Conservation (phyloP, 345 rosid species). For the Clarkia xantiana region DNA sequence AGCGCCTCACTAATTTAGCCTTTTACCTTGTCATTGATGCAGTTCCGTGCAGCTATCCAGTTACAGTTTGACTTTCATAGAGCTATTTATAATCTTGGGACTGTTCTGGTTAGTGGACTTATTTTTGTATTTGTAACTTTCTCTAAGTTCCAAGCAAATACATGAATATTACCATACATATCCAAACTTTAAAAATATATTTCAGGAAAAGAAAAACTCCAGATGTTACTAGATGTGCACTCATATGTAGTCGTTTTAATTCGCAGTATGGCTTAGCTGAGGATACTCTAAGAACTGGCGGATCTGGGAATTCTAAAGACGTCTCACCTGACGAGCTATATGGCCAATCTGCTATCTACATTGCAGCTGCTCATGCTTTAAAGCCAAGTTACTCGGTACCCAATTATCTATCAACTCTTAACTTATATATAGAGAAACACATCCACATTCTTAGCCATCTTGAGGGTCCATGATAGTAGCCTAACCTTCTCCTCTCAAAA, state of each 20-base stretch:
- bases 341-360: conserved; percentile 92
- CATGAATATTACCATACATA: too few relatives aligned
- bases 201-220: too few relatives aligned
- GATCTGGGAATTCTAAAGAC: conserved; percentile 44
- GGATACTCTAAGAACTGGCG: conserved; percentile 79
- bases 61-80: conserved; percentile 94
- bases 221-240: too few relatives aligned
- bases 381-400: conserved; percentile 87
- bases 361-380: conserved; percentile 96
- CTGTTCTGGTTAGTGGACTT: conserved; percentile 63
- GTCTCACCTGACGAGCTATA: conserved; percentile 82
- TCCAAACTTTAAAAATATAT: too few relatives aligned
- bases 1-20: too few relatives aligned
- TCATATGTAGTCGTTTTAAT: conserved; percentile 5
- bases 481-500: too few relatives aligned
- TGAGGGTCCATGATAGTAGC: too few relatives aligned
- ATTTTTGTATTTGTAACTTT: not conserved
- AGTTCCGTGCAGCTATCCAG: conserved; percentile 93
- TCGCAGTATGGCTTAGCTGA: conserved; percentile 92
- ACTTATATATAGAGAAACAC: not conserved
- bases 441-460: not conserved
- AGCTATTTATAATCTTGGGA: conserved; percentile 97
- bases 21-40: conserved; percentile 17
- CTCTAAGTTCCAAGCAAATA: too few relatives aligned
- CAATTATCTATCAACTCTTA: not conserved